phyloP scores from a whole-genome alignment of 768 basidiomycete species.

The Candolleomyces eurysporus region DNA sequence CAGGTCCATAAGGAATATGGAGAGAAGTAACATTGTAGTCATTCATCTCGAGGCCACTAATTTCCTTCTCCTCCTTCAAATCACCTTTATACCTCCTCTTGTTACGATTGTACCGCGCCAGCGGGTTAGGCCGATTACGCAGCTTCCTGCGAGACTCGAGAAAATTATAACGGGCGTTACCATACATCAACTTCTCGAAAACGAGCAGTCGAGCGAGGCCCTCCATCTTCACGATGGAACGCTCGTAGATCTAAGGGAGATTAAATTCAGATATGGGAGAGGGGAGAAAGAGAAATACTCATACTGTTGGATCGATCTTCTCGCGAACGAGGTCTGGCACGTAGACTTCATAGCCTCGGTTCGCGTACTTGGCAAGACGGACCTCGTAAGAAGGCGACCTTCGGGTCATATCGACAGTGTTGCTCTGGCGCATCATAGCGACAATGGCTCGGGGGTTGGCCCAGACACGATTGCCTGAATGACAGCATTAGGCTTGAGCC shows the following conservation, averaged over 20 bases:
- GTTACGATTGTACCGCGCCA: conserved; percentile 25
- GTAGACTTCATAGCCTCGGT: conserved; percentile 55
- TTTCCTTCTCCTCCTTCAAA: conserved; percentile 41
- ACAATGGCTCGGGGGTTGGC: conserved; percentile 59
- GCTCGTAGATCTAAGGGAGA: conserved; percentile 51
- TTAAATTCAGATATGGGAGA: neutral
- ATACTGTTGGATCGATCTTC: conserved; percentile 59
- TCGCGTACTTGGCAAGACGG: conserved; percentile 56
- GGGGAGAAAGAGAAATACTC: conserved; percentile 9
- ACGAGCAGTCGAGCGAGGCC: conserved; percentile 63
- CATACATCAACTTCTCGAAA: conserved; percentile 51
- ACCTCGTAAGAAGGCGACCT: conserved; percentile 67
- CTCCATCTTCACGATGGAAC: conserved; percentile 52
- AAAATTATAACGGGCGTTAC: conserved; percentile 43
- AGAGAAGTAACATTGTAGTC: conserved; percentile 54
- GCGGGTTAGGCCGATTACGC: conserved; percentile 44
- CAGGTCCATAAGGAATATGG: conserved; percentile 62
- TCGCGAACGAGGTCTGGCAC: conserved; percentile 49
- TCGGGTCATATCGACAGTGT: conserved; percentile 60
- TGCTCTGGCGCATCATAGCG: conserved; percentile 66
- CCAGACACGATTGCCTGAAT: conserved; percentile 46
- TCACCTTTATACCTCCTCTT: conserved; percentile 52
- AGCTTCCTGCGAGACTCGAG: conserved; percentile 46
- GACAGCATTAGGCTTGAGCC: neutral
- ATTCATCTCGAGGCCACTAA: conserved; percentile 51